Conservation (phyloP, 140 eudicot species). For the Ambrosia hybrid region DNA sequence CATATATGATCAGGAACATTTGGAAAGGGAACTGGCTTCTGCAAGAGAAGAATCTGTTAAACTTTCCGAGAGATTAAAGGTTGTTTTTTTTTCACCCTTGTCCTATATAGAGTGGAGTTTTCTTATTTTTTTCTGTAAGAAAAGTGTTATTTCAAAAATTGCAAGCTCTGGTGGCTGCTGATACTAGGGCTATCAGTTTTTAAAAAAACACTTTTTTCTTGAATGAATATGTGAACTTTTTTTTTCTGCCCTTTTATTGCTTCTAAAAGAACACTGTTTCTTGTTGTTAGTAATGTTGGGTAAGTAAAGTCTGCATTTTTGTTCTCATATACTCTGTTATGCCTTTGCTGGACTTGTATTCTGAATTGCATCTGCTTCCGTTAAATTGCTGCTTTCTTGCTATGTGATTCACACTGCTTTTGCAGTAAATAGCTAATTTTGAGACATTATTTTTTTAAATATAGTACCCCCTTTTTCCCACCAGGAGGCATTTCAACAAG, state of each 20-base stretch:
- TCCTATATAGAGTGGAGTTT: slow-evolving; percentile 1
- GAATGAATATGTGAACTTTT: too few species aligned
- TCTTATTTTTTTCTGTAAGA: background rate
- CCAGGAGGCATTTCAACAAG: slow-evolving; percentile 70
- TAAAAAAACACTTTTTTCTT: too few species aligned
- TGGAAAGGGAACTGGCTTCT: slow-evolving; percentile 69
- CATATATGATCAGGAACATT: slow-evolving; percentile 56
- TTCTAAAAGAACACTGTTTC: too few species aligned
- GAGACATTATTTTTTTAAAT: slow-evolving; percentile 15
- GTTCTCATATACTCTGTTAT: too few species aligned
- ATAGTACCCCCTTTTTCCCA: background rate
- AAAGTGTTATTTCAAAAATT: too few species aligned
- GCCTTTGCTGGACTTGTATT: slow-evolving; percentile 11
- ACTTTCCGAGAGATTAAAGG: slow-evolving; percentile 71
- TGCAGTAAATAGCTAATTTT: background rate
- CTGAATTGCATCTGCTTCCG: background rate
- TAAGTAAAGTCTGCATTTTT: too few species aligned
- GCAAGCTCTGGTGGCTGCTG: too few species aligned
- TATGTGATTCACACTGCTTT: slow-evolving; percentile 2
- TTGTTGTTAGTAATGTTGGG: background rate
- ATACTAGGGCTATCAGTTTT: too few species aligned
- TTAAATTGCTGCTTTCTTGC: slow-evolving; percentile 17
- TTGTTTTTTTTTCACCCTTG: slow-evolving; percentile 23
- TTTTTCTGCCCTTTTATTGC: too few species aligned
- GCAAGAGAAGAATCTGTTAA: slow-evolving; percentile 75